Evolutionary conservation across 1,284 basidiomycete species (phyloP), one percentile per base, ranked within the genome.

Genomic region (Gomphus bonarii): DNA sequence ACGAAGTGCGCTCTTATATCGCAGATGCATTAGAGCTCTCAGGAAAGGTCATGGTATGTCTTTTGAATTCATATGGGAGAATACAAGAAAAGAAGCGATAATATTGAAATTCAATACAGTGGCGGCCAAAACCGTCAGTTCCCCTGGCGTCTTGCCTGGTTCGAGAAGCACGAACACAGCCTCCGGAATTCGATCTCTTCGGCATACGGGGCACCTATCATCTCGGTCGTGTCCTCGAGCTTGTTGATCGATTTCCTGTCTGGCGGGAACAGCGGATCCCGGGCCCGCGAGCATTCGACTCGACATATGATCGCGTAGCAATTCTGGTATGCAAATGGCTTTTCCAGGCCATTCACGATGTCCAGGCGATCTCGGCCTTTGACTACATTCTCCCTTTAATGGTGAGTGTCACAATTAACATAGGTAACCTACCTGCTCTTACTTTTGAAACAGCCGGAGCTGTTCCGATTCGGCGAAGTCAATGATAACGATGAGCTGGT

Each of bases 321-420:
- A 72, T 82, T 28, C 75, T 79, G 12, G 76, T 88, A 22, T 85
- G 88, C 72, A 83, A 81, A 65, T 91, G 88, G 85, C 71, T 91
- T 30, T 84, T 81, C 67, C 79, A 84, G 63, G 77, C 80, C 22
- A 65, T 91, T 10, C 83, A 88, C 59, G 86, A 90, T 63, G 78
- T 84, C 1, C 82, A 89, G 64, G 88, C 88, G 2, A 78, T 82
- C 40, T 80, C 83, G 1, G 75, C 78, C 0, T 91, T 89, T 69
- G 87, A 90, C 58, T 91, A 89, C 63, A 82, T 91, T 59, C 74
- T 92, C 3, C 88, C 86, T 10, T 73, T 91, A 42, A 80, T 88
- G 82, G 84, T 85, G 62, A 47, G 75, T 67, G 38, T 38, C 16
- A 9, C 35, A 31, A 14, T 55, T 57, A 58, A 35, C 50, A 1